Percentiles rank a stretch among this genome's conserved stretches.
Conservation (phyloP, 2,329 filamentous ascomycete genomes). For the Fusarium keratoplasticum region DNA sequence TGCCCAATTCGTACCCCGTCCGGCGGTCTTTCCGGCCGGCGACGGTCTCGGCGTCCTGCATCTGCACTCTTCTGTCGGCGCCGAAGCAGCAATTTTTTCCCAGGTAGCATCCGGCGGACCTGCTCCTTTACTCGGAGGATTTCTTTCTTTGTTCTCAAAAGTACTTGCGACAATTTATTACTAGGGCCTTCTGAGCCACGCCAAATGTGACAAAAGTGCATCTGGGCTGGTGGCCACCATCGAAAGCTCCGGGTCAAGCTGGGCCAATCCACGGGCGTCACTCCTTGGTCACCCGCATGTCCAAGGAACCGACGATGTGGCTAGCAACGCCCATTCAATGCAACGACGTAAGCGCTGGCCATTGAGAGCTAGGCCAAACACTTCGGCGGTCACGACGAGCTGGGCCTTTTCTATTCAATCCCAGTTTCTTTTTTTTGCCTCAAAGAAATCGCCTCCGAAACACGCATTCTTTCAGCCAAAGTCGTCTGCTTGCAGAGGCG, state of each 20-base stretch:
- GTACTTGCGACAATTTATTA: neutral
- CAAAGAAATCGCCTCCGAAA: neutral
- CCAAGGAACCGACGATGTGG: slow-evolving; percentile 7
- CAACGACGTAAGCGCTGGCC: slow-evolving; percentile 18
- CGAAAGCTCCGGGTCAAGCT: slow-evolving; percentile 7
- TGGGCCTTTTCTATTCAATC: neutral
- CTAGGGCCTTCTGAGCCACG: neutral
- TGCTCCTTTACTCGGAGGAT: neutral
- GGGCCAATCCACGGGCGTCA: slow-evolving; percentile 1
- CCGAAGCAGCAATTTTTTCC: neutral
- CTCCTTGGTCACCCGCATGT: slow-evolving; percentile 10
- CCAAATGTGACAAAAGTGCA: neutral
- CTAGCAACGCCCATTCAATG: slow-evolving; percentile 8
- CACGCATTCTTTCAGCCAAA: neutral
- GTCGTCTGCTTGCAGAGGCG: neutral
- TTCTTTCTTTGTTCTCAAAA: neutral
- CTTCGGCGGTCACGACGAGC: slow-evolving; percentile 14
- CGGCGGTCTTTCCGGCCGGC: slow-evolving; percentile 12
- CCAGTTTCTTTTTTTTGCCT: neutral
- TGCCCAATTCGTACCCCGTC: slow-evolving; percentile 26
- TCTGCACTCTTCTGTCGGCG: neutral
- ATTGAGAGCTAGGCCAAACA: neutral
- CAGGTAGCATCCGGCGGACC: neutral
- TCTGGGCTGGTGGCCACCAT: slow-evolving; percentile 11
- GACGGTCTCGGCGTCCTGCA: slow-evolving; percentile 19